A percentile compares a stretch with the other conserved stretches of the same genome.
These are phyloP conservation scores for Teratosphaeria gauchensis DNA, from an alignment of 2,329 filamentous ascomycete genomes.

Conservation along the genomic window DNA sequence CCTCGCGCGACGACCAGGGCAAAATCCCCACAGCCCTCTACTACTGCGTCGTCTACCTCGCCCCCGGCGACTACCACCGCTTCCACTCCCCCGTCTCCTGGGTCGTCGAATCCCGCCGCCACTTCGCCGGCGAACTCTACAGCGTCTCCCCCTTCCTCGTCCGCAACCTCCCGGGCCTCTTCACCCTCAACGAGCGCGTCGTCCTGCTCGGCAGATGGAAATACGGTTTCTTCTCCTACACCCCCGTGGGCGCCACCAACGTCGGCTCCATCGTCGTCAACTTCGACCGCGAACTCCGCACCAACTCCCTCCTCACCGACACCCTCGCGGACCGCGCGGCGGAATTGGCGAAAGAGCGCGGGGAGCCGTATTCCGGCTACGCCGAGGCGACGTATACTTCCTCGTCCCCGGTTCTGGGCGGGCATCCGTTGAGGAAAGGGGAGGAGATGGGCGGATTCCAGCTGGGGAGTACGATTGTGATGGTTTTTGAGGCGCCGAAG, in stretches of 20 bases:
- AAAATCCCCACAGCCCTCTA: slow-evolving; percentile 59
- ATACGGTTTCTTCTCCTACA: slow-evolving; percentile 95
- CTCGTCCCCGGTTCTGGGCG: slow-evolving; percentile 67
- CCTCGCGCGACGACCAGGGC: slow-evolving; percentile 15
- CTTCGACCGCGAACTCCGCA: slow-evolving; percentile 87
- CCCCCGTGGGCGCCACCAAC: slow-evolving; percentile 92
- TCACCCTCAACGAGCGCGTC: slow-evolving; percentile 93
- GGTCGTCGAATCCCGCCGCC: slow-evolving; percentile 89
- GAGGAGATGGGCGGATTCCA: slow-evolving; percentile 99
- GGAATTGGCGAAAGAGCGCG: slow-evolving; percentile 62
- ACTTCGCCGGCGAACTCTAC: slow-evolving; percentile 94
- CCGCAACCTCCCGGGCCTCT: slow-evolving; percentile 81
- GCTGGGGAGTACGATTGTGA: slow-evolving; percentile 84
- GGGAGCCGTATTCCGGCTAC: slow-evolving; percentile 82
- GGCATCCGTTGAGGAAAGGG: slow-evolving; percentile 73
- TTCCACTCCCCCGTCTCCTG: slow-evolving; percentile 94
- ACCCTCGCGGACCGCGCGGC: slow-evolving; percentile 83
- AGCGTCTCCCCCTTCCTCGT: slow-evolving; percentile 93
- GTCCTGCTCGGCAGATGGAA: slow-evolving; percentile 90
- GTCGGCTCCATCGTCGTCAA: slow-evolving; percentile 95
- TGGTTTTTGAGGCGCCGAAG: slow-evolving; percentile 90
- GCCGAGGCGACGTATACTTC: slow-evolving; percentile 79
- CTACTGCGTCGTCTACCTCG: slow-evolving; percentile 91
- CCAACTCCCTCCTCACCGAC: slow-evolving; percentile 85
- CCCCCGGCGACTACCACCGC: slow-evolving; percentile 94